Evolutionary conservation across 306 rosid species (phyloP).

Genomic region (Inga oerstediana): DNA sequence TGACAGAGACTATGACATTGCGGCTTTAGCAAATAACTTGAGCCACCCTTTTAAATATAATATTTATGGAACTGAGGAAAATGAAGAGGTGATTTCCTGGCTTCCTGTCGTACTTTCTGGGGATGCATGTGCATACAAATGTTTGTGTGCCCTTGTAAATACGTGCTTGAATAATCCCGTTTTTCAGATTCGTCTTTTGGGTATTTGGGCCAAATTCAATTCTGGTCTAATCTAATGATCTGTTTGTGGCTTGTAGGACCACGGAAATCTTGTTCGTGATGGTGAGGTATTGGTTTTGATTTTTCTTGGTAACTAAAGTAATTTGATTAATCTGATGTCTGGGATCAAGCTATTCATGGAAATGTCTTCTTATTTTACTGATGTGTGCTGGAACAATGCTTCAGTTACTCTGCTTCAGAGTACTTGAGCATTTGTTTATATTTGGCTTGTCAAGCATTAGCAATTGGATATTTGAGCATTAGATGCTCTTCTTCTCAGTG

Average conservation of each 20-base stretch:
- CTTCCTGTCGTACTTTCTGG: neutral
- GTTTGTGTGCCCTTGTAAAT: neutral
- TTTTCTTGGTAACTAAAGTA: constrained; percentile 25
- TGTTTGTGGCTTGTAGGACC: constrained; percentile 62
- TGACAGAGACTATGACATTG: constrained; percentile 92
- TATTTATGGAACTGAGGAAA: constrained; percentile 84
- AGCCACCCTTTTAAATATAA: constrained; percentile 86
- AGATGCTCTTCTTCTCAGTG: neutral
- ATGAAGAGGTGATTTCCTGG: constrained; percentile 71
- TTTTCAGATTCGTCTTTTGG: constrained; percentile 23
- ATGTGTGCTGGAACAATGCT: constrained; percentile 5
- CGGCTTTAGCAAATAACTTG: constrained; percentile 87
- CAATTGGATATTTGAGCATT: neutral
- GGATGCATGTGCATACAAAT: neutral
- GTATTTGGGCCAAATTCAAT: constrained; percentile 18
- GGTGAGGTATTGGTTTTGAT: constrained; percentile 71
- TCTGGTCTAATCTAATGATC: constrained; percentile 33
- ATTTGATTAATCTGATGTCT: constrained; percentile 26
- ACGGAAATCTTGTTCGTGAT: constrained; percentile 71
- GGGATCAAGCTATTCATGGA: constrained; percentile 18
- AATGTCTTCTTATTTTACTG: constrained; percentile 7
- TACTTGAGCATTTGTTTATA: neutral
- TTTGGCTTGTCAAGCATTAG: neutral
- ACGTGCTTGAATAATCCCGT: neutral
- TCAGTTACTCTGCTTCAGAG: neutral